Evolutionary conservation across 495 filamentous ascomycete genomes (phyloP).

Genomic region (Podospora appendiculata): DNA sequence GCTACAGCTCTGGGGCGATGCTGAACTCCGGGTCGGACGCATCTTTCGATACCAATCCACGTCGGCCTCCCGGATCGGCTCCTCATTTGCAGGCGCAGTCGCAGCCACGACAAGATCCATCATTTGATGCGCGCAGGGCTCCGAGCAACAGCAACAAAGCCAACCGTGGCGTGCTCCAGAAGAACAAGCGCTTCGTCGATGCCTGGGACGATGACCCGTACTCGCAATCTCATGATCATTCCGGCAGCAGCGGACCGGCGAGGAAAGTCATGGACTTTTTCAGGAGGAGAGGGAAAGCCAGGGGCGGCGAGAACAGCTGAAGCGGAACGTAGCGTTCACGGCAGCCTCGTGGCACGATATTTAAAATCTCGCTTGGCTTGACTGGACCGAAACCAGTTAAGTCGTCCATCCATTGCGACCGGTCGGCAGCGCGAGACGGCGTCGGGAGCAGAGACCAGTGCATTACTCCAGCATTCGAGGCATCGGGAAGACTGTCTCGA

Average conservation of each 20-base stretch:
- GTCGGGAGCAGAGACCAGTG: no score
- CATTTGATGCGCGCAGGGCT: conserved; percentile 16
- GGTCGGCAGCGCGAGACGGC: no score
- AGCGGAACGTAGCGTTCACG: neutral
- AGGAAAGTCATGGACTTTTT: conserved; percentile 98
- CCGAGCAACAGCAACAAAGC: conserved; percentile 10
- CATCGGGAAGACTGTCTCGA: no score
- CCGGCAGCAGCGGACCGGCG: conserved; percentile 76
- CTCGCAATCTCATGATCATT: conserved; percentile 52
- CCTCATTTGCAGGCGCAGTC: conserved; percentile 22
- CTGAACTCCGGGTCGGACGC: conserved; percentile 40
- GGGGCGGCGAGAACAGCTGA: conserved; percentile 45
- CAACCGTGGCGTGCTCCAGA: conserved; percentile 58
- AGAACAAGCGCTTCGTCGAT: conserved; percentile 80
- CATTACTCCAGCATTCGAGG: no score
- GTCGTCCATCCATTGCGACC: no score
- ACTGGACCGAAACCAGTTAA: neutral
- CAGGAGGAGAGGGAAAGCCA: conserved; percentile 71
- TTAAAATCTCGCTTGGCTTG: neutral
- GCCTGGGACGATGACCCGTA: conserved; percentile 76
- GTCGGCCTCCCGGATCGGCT: conserved; percentile 22
- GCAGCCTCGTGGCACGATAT: neutral
- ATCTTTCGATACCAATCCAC: conserved; percentile 31
- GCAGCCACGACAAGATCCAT: conserved; percentile 14
- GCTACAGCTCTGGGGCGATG: conserved; percentile 34